phyloP scores from a whole-genome alignment of 495 filamentous ascomycete species.

The Penicillium ochrochloron region DNA sequence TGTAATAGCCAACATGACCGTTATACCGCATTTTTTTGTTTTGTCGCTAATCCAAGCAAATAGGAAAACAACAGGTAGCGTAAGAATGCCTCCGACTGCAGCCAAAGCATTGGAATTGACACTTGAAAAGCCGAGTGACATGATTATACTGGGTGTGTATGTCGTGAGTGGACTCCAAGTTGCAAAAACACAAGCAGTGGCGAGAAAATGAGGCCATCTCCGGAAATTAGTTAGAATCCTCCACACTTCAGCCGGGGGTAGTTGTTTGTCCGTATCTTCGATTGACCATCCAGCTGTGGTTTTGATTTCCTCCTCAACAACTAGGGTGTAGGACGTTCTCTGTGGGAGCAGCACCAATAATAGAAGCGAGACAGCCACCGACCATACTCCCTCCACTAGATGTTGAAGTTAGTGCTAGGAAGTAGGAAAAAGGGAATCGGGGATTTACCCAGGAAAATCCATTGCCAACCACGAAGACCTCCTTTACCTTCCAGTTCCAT shows the following conservation, averaged over 20 bases:
- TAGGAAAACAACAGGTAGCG: constrained; percentile 37
- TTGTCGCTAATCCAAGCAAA: constrained; percentile 38
- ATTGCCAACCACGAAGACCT: constrained; percentile 59
- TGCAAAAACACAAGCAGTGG: constrained; percentile 40
- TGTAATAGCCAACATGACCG: constrained; percentile 31
- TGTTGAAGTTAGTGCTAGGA: too few species aligned
- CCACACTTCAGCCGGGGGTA: constrained; percentile 20
- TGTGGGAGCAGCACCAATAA: constrained; percentile 47
- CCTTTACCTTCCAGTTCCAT: constrained; percentile 53
- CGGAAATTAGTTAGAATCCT: constrained; percentile 28
- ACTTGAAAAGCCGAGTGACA: constrained; percentile 38
- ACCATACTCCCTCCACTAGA: constrained; percentile 53
- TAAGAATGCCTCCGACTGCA: constrained; percentile 38
- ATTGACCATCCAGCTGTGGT: not conserved
- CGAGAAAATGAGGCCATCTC: constrained; percentile 43
- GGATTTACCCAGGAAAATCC: constrained; percentile 54
- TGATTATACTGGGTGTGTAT: constrained; percentile 45
- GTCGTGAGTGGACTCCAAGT: constrained; percentile 44
- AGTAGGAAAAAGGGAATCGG: not conserved
- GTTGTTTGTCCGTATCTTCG: not conserved
- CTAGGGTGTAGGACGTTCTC: not conserved
- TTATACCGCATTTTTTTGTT: constrained; percentile 26
- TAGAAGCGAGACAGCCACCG: constrained; percentile 30
- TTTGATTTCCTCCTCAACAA: not conserved
- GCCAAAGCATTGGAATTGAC: constrained; percentile 40